Base-by-base conservation (phyloP, 768 basidiomycete genomes). In the Leccinum imitatum region DNA sequence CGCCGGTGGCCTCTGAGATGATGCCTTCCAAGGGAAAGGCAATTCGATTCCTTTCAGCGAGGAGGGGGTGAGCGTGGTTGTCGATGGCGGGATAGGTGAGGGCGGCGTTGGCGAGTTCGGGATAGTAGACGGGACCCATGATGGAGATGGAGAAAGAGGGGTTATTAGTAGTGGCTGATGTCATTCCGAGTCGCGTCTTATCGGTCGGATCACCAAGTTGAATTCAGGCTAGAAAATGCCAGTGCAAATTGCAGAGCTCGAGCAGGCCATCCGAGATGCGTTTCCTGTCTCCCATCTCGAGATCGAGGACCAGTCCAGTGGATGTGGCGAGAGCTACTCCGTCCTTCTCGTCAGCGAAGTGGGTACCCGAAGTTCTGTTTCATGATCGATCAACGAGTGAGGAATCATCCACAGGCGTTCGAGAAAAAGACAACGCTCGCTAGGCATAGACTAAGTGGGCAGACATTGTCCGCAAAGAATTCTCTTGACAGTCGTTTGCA, bases 371-470 rank as follows among this genome's bases (percentile, higher is more conserved):
- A n/a, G n/a, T 23, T 51, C 33, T 50, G 14, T 19, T 50, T 39
- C n/a, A 8, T 13, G 48, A 52, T 39, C 33, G 58, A 55, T 31
- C 46, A 19, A 47, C 46, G 27, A 53, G 13, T 48, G 30, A 69
- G 17, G 30, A 50, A 39, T 6, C 54, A 39, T 33, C 39, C 46
- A 46, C 59, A 90, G 87, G 84, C 80, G 1, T 93, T 93, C 66
- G 84, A 90, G 72, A 90, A 90, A 7, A 90, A 91, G 75, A 80
- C 79, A 13, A 92, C 89, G n/a, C 79, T 94, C n/a, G 82, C 84
- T 15, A 79, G 87, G 67, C 91, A 94, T 70, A 79, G 86, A 46
- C 76, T 83, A 72, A 83, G 91, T 92, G 67, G 56, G 81, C 75
- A 14, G 52, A 37, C 53, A 41, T 54, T 17, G 15, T 53, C 2